These are phyloP conservation scores for Pleurotus eryngii DNA, from an alignment of 768 basidiomycete genomes.

Conservation along the genomic window DNA sequence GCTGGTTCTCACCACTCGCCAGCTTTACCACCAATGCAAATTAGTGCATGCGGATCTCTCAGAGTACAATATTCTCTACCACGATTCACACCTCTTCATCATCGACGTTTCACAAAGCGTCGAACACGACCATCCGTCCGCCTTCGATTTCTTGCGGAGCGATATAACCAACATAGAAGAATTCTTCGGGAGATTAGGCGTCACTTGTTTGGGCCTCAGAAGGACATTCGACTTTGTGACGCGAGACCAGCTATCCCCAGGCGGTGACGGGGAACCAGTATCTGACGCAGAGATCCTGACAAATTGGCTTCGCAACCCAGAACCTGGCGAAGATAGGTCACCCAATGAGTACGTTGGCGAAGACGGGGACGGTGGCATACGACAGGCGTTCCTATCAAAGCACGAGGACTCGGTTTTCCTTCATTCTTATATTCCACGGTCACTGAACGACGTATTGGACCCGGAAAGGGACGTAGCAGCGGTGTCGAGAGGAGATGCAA, in stretches of 20 bases:
- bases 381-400: constrained; percentile 27
- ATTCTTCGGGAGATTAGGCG: constrained; percentile 79
- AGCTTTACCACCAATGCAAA: constrained; percentile 86
- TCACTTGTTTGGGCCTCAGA: constrained; percentile 72
- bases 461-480: constrained; percentile 89
- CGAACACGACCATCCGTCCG: constrained; percentile 95
- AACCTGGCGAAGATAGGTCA: constrained; percentile 8
- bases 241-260: constrained; percentile 39
- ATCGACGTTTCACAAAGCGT: constrained; percentile 99
- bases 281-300: constrained; percentile 33
- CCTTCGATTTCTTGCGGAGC: constrained; percentile 92
- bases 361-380: constrained; percentile 16
- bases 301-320: constrained; percentile 44
- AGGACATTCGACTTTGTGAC: constrained; percentile 90
- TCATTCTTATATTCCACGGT: constrained; percentile 89
- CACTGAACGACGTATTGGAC: constrained; percentile 89
- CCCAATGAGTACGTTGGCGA: constrained; percentile 8
- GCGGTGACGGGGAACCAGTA: constrained; percentile 14
- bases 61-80: constrained; percentile 96
- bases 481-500: constrained; percentile 65
- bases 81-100: constrained; percentile 77
- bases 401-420: constrained; percentile 91
- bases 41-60: constrained; percentile 97
- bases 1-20: constrained; percentile 74
- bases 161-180: constrained; percentile 94